Conservation (phyloP, 2,329 filamentous ascomycete genomes). For the Stachybotrys echinatus region DNA sequence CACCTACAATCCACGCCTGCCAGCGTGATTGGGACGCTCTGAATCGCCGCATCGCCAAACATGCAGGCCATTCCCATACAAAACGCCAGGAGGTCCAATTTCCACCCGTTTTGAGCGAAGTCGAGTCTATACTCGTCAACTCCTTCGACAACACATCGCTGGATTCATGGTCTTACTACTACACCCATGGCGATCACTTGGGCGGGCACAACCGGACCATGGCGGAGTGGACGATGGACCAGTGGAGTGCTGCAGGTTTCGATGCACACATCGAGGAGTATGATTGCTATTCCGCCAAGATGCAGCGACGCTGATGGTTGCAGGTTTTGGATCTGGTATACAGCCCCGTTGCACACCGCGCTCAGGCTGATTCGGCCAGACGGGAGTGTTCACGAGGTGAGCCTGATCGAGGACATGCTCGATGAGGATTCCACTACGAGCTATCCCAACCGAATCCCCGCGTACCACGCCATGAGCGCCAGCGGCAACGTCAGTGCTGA, state of each 20-base stretch:
- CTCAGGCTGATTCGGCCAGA: slow-evolving; percentile 9
- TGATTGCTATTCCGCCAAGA: not conserved
- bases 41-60: not conserved
- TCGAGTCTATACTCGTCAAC: slow-evolving; percentile 10
- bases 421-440: not conserved
- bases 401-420: slow-evolving; percentile 7
- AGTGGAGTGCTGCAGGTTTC: slow-evolving; percentile 12
- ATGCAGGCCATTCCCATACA: not conserved
- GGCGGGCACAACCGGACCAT: slow-evolving; percentile 11
- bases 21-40: slow-evolving; percentile 1
- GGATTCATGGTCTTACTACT: slow-evolving; percentile 13
- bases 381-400: slow-evolving; percentile 7
- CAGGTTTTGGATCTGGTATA: slow-evolving; percentile 11
- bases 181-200: slow-evolving; percentile 12
- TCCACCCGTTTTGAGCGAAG: not conserved
- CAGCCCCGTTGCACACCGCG: slow-evolving; percentile 11
- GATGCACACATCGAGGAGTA: slow-evolving; percentile 13
- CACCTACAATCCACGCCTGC: not conserved
- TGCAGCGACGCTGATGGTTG: not conserved
- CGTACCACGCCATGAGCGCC: slow-evolving; percentile 1
- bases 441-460: slow-evolving; percentile 1
- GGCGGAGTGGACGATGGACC: slow-evolving; percentile 13
- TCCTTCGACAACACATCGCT: slow-evolving; percentile 11
- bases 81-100: slow-evolving; percentile 1
- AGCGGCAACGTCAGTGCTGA: slow-evolving; percentile 1